Base-by-base conservation (phyloP, 371 early-diverging fungal species). In the Mycotypha africana region DNA sequence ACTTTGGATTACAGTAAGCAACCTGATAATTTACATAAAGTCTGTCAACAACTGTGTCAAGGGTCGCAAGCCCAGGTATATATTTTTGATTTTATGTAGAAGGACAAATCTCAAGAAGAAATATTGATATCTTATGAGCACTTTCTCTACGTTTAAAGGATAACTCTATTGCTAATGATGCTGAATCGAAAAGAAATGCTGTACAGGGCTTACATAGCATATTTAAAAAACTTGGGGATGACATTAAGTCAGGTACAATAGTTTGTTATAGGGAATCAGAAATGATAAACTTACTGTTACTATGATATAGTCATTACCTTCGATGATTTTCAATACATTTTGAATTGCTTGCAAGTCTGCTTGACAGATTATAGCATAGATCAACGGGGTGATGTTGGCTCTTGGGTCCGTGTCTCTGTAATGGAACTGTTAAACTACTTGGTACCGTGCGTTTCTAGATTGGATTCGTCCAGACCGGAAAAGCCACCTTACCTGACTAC, bases 381-480 rank as follows among this genome's bases (percentile, higher is more conserved):
- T 51, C 82, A 84, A 28, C 84, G 95, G 21, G 98, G 98, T 14
- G 98, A 98, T 64, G 89, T 98, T 12, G 98, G 98, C 0, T 93
- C 94, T 0, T 91, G 92, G 89, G 81, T 92, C 5, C 89, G 98
- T 17, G 75, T 84, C 49, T 82, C 86, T 7, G 65, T 77, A 26
- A 84, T 92, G 78, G 57, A 68, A 2, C 74, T 76, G 7, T 62
- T 90, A 37, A 58, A 61, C 9, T 41, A 51, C n/a, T 42, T 83
- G 40, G 30, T 81, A 2, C 75, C 74, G 1, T 37, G 63, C 6
- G 54, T 82, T 15, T 56, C 67, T 4, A 47, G 46, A 6, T 49
- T 78, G 37, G 82, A 78, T 31, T n/a, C n/a, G n/a, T 15, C 38
- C 2, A 20, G 30, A 6, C 37, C 31, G 12, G 32, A 53, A n/a